phyloP scores from a whole-genome alignment of 495 filamentous ascomycete genomes.

The Neurospora sublineolata region DNA sequence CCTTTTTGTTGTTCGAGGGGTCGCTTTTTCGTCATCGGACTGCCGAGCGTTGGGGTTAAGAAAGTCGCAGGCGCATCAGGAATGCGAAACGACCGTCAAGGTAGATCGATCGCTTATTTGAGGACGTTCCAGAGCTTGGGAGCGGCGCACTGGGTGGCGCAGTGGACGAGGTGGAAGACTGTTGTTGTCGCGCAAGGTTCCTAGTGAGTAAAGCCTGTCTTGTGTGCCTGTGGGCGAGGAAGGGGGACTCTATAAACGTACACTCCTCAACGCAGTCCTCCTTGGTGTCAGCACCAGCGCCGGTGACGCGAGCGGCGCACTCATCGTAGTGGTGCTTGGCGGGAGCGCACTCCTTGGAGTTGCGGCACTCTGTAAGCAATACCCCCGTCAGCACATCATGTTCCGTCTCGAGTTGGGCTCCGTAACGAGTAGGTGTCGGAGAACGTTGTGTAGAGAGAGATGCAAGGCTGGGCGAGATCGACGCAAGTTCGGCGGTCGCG shows the following conservation, averaged over 20 bases:
- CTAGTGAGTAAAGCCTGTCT: constrained; percentile 1
- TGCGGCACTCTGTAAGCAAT: constrained; percentile 61
- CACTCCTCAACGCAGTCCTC: constrained; percentile 99
- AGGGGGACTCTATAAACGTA: constrained; percentile 39
- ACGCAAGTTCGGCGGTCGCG: background rate
- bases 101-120: constrained; percentile 49
- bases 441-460: background rate
- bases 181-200: constrained; percentile 6
- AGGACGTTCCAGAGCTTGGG: constrained; percentile 87
- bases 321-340: constrained; percentile 97
- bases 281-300: constrained; percentile 29
- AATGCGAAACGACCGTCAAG: background rate
- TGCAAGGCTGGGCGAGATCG: background rate
- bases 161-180: constrained; percentile 99
- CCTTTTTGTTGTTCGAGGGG: background rate
- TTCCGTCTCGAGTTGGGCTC: background rate
- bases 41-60: background rate
- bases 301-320: constrained; percentile 86
- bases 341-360: constrained; percentile 70
- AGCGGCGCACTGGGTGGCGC: constrained; percentile 79
- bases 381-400: constrained; percentile 16
- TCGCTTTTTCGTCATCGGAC: constrained; percentile 8
- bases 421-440: background rate
- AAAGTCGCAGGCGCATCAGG: background rate
- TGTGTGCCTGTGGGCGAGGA: background rate